Base-by-base conservation (phyloP, 805 yeast genomes). In the Myxozyma nipponensis region DNA sequence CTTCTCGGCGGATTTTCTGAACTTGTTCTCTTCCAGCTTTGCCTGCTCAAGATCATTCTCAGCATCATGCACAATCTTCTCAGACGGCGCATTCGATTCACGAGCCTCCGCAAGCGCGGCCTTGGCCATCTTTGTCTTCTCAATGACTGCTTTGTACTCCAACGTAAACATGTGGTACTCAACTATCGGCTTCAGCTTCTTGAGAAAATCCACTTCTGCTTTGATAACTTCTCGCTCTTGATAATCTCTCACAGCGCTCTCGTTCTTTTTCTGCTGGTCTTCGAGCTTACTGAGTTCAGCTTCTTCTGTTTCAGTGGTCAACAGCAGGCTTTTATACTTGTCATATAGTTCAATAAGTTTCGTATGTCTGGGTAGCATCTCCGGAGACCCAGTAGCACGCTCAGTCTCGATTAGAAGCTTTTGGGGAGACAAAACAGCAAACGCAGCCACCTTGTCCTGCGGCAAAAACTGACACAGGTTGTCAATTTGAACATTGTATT, bases 381-480 rank as follows among this genome's bases (percentile, higher is more conserved):
- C 73, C 2, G 83, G 77, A 44, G 77, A 72, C 3, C 84, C 86
- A 28, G 88, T 77, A 1, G 96, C 88, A 52, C 91, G 71, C 62
- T 89, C 87, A 1, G 95, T 86, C 61, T 87, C 95, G 23, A 72
- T 62, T 10, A 93, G 72, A 6, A 91, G 69, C 52, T 81, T 80
- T 55, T 85, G 89, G 1, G 95, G 86, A 25, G 85, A 77, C 57
- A 87, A 70, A 2, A 83, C 78, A 0, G 97, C 95, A 72, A 93
- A 93, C 57, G 86, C 88, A 1, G 95, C 91, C 4, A 93, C 98
- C 52, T 95, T 75, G 61, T 91, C 98, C 65, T 93, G 99, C 0
- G 98, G 96, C 48, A 93, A 71, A 63, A 93, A 93, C 64, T 91
- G 97, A 63, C 98, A 90, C 44, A 91, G 72, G 64, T 91, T 93